Conservation (phyloP, 2,329 filamentous ascomycete genomes). For the Cladosporium sp. region DNA sequence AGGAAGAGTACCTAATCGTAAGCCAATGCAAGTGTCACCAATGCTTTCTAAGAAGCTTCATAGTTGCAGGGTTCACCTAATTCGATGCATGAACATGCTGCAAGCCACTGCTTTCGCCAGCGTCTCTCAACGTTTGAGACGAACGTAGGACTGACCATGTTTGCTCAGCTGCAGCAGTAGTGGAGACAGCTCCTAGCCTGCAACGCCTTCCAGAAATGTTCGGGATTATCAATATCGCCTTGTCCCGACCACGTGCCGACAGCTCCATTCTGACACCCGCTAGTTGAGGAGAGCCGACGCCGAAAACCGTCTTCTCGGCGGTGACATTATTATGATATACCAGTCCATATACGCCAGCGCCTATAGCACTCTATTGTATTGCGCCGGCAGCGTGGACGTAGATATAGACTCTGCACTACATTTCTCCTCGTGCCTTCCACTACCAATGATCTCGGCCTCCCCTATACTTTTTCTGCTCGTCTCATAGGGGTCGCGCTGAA, state of each 20-base stretch:
- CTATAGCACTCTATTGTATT: neutral
- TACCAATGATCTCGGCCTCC: neutral
- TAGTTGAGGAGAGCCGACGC: conserved; percentile 5
- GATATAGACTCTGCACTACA: too few species aligned
- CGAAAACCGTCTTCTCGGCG: neutral
- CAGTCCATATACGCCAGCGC: neutral
- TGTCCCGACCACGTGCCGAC: neutral
- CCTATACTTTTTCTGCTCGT: neutral
- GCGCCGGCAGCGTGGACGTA: neutral
- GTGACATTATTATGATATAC: too few species aligned
- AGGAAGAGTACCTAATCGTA: too few species aligned
- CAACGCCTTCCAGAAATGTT: neutral
- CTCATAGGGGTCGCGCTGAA: neutral
- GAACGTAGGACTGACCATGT: too few species aligned
- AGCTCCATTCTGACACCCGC: neutral
- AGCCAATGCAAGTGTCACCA: too few species aligned
- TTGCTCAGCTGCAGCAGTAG: neutral
- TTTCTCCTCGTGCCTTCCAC: too few species aligned
- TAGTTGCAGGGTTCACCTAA: neutral
- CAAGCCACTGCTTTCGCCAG: neutral
- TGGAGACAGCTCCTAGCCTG: neutral
- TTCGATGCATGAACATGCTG: neutral
- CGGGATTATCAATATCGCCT: neutral
- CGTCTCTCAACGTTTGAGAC: too few species aligned
- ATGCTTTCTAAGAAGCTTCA: neutral